These are phyloP conservation scores for Yamadazyma jaroonii DNA, from an alignment of 1,139 yeast species.

Conservation along the genomic window DNA sequence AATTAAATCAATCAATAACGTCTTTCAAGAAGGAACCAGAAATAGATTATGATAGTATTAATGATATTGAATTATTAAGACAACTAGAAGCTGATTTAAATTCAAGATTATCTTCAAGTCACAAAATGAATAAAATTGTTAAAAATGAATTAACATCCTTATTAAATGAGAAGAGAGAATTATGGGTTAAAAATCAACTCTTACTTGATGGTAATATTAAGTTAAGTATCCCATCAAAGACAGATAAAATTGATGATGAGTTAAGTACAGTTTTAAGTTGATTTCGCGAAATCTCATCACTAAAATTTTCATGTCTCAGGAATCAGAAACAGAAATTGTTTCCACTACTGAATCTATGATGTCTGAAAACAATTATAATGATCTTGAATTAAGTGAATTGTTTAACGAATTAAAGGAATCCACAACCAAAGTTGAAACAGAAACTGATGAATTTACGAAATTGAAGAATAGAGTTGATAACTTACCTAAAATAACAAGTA, in stretches of 20 bases:
- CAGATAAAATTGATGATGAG: constrained; percentile 30
- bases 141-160: constrained; percentile 31
- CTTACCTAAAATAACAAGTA: constrained; percentile 37
- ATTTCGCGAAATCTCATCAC: constrained; percentile 4
- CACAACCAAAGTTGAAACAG: constrained; percentile 6
- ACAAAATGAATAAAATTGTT: constrained; percentile 47
- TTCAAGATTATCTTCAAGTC: constrained; percentile 38
- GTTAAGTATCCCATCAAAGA: constrained; percentile 29
- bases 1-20: constrained; percentile 7
- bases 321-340: constrained; percentile 14
- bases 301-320: constrained; percentile 7
- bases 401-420: constrained; percentile 31
- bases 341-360: constrained; percentile 14
- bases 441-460: constrained; percentile 22
- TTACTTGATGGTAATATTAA: constrained; percentile 50
- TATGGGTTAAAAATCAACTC: constrained; percentile 59
- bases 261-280: neutral
- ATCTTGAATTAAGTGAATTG: constrained; percentile 26
- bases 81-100: constrained; percentile 18
- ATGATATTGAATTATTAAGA: constrained; percentile 19
- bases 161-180: constrained; percentile 34
- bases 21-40: constrained; percentile 11
- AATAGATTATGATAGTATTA: constrained; percentile 15
- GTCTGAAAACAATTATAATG: constrained; percentile 10
- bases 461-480: constrained; percentile 28